These are phyloP conservation scores for Drechslerella coelobrocha DNA, from an alignment of 2,329 filamentous ascomycete genomes.

Conservation along the genomic window DNA sequence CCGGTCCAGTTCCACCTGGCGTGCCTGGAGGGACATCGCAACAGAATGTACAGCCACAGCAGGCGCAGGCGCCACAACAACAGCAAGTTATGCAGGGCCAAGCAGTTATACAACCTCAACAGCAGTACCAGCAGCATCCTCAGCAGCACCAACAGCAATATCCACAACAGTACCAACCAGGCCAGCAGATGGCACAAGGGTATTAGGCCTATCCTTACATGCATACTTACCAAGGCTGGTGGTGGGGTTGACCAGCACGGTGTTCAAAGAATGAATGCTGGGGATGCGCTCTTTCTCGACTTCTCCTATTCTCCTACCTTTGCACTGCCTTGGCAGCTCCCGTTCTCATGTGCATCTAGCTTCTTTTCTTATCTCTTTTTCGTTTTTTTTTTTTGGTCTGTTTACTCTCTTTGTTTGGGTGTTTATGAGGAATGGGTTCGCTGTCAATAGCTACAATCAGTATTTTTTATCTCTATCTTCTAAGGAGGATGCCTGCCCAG, in stretches of 20 bases:
- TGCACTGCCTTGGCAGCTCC: slow-evolving; percentile 8
- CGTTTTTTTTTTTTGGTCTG: slow-evolving; percentile 17
- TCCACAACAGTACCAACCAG: slow-evolving; percentile 51
- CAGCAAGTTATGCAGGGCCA: slow-evolving; percentile 39
- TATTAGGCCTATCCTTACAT: slow-evolving; percentile 55
- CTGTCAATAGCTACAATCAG: slow-evolving; percentile 22
- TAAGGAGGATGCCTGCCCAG: background rate
- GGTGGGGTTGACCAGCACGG: slow-evolving; percentile 15
- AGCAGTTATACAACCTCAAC: slow-evolving; percentile 33
- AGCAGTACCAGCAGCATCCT: slow-evolving; percentile 19
- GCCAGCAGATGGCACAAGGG: slow-evolving; percentile 41
- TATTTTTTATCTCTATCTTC: slow-evolving; percentile 39
- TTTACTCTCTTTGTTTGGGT: slow-evolving; percentile 28
- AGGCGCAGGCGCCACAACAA: too few relatives aligned
- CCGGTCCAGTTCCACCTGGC: slow-evolving; percentile 29
- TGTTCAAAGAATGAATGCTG: slow-evolving; percentile 25
- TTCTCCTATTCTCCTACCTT: background rate
- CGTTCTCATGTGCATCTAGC: slow-evolving; percentile 41
- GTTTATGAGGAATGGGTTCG: slow-evolving; percentile 43
- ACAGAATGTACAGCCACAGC: slow-evolving; percentile 59
- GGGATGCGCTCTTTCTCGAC: background rate
- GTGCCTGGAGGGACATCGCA: slow-evolving; percentile 41
- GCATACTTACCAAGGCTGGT: slow-evolving; percentile 36
- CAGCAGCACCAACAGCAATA: slow-evolving; percentile 34
- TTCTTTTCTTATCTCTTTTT: slow-evolving; percentile 33